Evolutionary conservation across 177 flowering plant species (phyloP), one percentile per base, ranked within the genome.

Genomic region (Vitis hybrid): DNA sequence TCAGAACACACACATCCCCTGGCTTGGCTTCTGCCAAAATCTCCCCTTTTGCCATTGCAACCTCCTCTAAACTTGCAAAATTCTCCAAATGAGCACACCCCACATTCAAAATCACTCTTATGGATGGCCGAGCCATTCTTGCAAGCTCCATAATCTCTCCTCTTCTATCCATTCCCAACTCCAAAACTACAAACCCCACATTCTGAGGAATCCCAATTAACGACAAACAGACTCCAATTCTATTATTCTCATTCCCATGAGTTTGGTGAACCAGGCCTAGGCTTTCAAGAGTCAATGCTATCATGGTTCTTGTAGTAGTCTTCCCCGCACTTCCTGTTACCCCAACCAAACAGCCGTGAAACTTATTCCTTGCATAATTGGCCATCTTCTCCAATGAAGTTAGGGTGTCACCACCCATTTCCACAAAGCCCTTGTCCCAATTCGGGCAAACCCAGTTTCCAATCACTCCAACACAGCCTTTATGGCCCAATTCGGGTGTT

Each of bases 101-200:
- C 62, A 79, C 82, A 77, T 82, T 82, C 70, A 77, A 63, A 13
- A 82, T 64, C 74, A 79, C 81, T 51, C 79, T 72, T 56, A 82
- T 58, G 2, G 54, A 15, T 1, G 85, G 85, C 51, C 59, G 26
- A 57, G 73, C 77, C 70, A 80, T 71, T 67, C 74, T 64, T 2
- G 81, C 80, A 45, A 82, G 70, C 78, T 75, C 79, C 73, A 73
- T 69, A 2, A 82, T 82, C 79, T 82, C 82, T 50, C 80, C 85
- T 39, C 77, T 79, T 30, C 61, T 26, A 39, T 77, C 67, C 79
- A 79, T 82, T 58, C 82, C 82, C 57, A 82, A 62, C 74, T 79
- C 85, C 65, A 82, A 21, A 67, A 79, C 77, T 11, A 65, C 67
- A 56, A 74, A 19, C 17, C 67, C 60, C 2, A 66, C 60, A 51